These are phyloP conservation scores for Xylaria scruposa DNA, from an alignment of 495 filamentous ascomycete genomes.

Conservation along the genomic window DNA sequence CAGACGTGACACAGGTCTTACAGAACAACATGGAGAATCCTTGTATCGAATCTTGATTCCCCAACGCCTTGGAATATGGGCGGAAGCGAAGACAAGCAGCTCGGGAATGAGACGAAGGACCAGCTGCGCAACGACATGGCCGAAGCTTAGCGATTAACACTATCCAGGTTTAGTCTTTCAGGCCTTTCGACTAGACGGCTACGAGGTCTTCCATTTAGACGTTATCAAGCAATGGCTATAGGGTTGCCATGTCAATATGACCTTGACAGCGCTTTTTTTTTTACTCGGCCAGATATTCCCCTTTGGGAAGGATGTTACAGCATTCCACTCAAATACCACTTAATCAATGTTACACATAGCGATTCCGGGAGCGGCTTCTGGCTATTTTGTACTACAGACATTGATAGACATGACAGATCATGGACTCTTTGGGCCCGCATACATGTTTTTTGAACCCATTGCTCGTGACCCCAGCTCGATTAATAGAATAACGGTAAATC, in stretches of 20 bases:
- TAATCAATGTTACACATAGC: constrained; percentile 17
- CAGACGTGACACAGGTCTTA: constrained; percentile 38
- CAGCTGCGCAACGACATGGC: background rate
- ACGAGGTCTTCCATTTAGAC: background rate
- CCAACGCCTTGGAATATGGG: constrained; percentile 9
- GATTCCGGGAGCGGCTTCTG: constrained; percentile 11
- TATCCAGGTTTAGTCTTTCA: background rate
- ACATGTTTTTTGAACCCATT: background rate
- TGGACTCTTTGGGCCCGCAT: background rate
- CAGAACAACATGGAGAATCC: background rate
- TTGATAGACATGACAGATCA: constrained; percentile 24
- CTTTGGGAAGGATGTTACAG: background rate
- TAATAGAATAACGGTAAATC: background rate
- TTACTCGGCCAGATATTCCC: background rate
- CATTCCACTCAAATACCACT: constrained; percentile 10
- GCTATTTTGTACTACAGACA: constrained; percentile 18
- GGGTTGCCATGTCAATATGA: constrained; percentile 2
- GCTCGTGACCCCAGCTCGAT: background rate
- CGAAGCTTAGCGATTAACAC: background rate
- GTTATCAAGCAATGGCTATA: background rate
- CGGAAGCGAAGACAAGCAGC: background rate
- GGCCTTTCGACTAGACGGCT: background rate
- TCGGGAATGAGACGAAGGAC: background rate
- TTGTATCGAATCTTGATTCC: background rate
- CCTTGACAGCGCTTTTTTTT: background rate